Conservation (phyloP, 305 asterid genomes). For the Withania somnifera region DNA sequence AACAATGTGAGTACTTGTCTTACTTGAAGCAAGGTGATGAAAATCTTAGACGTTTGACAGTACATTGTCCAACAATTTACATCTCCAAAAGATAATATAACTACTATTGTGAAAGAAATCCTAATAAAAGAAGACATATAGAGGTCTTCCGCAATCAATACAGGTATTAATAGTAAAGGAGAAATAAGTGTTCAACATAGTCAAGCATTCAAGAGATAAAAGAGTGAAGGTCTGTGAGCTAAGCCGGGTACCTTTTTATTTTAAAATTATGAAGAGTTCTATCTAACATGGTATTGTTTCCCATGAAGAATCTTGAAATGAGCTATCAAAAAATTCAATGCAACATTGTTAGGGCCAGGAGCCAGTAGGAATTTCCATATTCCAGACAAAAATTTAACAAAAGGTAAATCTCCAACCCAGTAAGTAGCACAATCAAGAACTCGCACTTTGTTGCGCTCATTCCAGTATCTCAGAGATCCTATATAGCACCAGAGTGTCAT, state of each 20-base stretch:
- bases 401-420: conserved; percentile 86
- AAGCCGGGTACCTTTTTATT: background rate
- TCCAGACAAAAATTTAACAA: conserved; percentile 73
- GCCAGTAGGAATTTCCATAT: conserved; percentile 75
- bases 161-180: background rate
- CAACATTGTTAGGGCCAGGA: conserved; percentile 41
- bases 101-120: background rate
- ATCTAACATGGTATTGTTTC: conserved; percentile 57
- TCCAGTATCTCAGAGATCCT: conserved; percentile 92
- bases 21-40: background rate
- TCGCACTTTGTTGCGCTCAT: conserved; percentile 70
- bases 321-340: conserved; percentile 43
- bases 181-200: background rate
- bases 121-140: background rate
- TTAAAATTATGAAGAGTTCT: background rate
- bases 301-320: conserved; percentile 84
- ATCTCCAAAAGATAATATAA: background rate
- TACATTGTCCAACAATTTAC: background rate
- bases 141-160: background rate
- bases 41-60: background rate
- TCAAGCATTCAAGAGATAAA: background rate
- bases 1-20: background rate
- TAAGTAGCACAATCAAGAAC: conserved; percentile 76
- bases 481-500: conserved; percentile 6
- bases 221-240: background rate